Evolutionary conservation across 2,329 filamentous ascomycete genomes (phyloP).

Genomic region (Penicillium crustosum): DNA sequence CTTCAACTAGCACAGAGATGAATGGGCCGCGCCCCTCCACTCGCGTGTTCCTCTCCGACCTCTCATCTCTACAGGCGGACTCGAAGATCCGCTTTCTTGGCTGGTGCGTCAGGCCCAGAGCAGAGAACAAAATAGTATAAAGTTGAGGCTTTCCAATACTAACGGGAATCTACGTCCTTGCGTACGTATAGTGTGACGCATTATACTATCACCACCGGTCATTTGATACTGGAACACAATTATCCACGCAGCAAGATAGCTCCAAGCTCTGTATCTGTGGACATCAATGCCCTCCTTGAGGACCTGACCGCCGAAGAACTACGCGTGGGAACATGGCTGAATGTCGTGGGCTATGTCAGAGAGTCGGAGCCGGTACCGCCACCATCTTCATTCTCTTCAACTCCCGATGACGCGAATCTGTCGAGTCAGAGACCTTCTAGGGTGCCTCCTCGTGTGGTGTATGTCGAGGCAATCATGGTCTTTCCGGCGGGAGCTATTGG

Average conservation of each 20-base stretch:
- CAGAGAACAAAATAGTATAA: not conserved
- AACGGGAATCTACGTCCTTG: not conserved
- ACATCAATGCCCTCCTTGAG: conserved; percentile 70
- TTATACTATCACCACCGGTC: conserved; percentile 59
- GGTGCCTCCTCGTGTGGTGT: conserved; percentile 35
- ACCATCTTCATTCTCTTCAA: conserved; percentile 18
- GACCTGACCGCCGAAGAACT: conserved; percentile 63
- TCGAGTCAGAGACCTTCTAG: conserved; percentile 5
- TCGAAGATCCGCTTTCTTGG: conserved; percentile 91
- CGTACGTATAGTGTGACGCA: conserved; percentile 54
- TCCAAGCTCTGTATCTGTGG: conserved; percentile 58
- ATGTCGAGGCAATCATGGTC: conserved; percentile 72
- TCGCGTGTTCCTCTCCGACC: conserved; percentile 63
- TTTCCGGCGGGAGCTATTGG: conserved; percentile 75
- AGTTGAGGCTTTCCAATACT: not conserved
- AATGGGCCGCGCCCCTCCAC: conserved; percentile 63
- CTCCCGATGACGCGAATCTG: conserved; percentile 7
- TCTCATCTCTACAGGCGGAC: conserved; percentile 54
- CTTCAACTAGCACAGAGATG: conserved; percentile 22
- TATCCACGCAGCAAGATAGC: conserved; percentile 48
- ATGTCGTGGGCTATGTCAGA: conserved; percentile 78
- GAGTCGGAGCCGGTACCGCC: conserved; percentile 16
- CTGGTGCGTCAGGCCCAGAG: conserved; percentile 62
- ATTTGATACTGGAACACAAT: conserved; percentile 67
- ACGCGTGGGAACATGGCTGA: conserved; percentile 79